Base-by-base conservation (phyloP, 2,329 filamentous ascomycete species). In the Lojkania enalia region DNA sequence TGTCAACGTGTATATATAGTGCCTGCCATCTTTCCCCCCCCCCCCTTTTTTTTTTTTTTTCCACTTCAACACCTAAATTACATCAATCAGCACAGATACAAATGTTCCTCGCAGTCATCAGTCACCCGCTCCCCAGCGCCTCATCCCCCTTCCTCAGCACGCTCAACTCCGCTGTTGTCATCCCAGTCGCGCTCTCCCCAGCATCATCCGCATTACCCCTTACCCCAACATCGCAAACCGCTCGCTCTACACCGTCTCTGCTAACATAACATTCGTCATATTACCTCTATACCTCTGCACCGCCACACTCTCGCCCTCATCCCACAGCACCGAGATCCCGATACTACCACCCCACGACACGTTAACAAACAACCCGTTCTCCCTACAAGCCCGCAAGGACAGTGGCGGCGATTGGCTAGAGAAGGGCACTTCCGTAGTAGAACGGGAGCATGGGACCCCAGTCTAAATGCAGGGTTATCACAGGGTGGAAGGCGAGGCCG, bases 401-500 rank as follows among this genome's bases (percentile, higher is more conserved):
- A 62, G 23, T 27, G 23, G 23, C n/a, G 23, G 7, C n/a, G 23
- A 7, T 33, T 27, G 54, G 57, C 84, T 82, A 51, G 75, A 77
- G 61, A 86, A 78, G 7, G 76, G 71, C 2, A 86, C 73, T 1
- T 69, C n/a, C 73, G 40, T 76, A 84, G 44, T 74, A 75, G 1
- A 64, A 57, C 0, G 83, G 82, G 0, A 82, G 82, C 2, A 74
- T 67, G 39, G 77, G 70, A 0, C 77, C 81, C 82, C 80, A 86
- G 61, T 84, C 80, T 60, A 85, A 84, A 35, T 70, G 69, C 44
- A 86, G 72, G 1, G 73, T 74, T 0, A 66, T 66, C 35, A 82
- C 67, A 0, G 70, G 75, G 16, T 72, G 19, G 32, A 46, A 38
- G 32, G 57, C 40, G 13, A 52, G 38, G 0, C 65, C 51, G 2